Evolutionary conservation across 1,284 basidiomycete genomes (phyloP), one percentile per base, ranked within the genome.

Genomic region (Phylloboletellus chloephorus): DNA sequence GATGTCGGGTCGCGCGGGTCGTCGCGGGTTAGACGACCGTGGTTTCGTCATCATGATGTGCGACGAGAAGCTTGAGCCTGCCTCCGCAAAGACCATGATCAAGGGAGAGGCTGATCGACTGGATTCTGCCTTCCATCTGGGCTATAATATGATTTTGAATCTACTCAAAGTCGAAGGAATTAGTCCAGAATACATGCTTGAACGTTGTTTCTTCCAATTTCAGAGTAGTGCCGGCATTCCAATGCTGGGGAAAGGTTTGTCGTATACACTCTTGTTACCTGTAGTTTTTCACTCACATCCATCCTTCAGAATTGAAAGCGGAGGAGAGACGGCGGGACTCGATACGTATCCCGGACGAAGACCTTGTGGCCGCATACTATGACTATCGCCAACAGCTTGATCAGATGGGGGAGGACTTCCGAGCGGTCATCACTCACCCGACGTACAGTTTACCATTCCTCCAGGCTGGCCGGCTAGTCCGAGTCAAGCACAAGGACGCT

Each of bases 21-120:
- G 96, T 60, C 83, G 96, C 68, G 96, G 96, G 32, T 70, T 98
- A 43, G 96, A 99, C 62, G 95, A 98, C 52, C 82, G 96, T n/a
- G 96, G 96, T 49, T 93, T 99, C 42, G 96, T 99, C 49, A 98
- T 99, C 58, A 92, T 99, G 92, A 98, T 99, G 96, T 91, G 88
- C 61, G 95, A 98, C 65, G 93, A 97, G 68, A 97, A 96, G 68
- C 74, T 99, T 37, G 96, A 98, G 58, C 94, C 96, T 0, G 65
- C 78, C 3, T 79, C 85, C 0, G 95, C 96, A 33, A 98, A 97
- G 72, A 78, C 76, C 41, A 98, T 99, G 96, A 89, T 98, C 64
- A 98, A 98, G 66, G 96, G 96, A 37, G 89, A 97, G 68, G 94
- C 96, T 5, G 96, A 98, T 65, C 76, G 95, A 28, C 72, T 99